Conservation (phyloP, 176 grass and related monocot species). For the Triticum dicoccoides region DNA sequence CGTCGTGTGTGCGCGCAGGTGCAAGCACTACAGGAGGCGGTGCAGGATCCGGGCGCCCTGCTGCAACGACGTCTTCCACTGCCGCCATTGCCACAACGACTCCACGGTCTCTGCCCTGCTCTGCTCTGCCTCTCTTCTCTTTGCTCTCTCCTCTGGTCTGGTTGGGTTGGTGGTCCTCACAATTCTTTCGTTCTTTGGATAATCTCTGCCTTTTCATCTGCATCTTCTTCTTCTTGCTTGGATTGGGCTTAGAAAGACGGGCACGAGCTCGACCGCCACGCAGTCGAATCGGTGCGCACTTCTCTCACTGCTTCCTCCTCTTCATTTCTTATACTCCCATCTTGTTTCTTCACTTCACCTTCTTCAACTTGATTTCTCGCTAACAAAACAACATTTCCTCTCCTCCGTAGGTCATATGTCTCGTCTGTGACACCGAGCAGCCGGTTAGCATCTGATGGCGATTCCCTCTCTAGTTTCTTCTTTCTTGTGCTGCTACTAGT, state of each 20-base stretch:
- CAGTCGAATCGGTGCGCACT: constrained; percentile 52
- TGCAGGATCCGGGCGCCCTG: constrained; percentile 87
- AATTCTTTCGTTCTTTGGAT: background rate
- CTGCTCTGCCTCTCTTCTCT: no score
- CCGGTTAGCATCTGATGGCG: constrained; percentile 34
- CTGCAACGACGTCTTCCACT: constrained; percentile 78
- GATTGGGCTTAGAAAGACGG: constrained; percentile 55
- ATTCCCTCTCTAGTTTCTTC: no score
- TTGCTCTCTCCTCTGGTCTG: background rate
- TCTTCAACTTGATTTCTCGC: background rate
- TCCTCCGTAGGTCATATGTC: constrained; percentile 60
- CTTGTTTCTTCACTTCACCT: no score
- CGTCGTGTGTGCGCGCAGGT: constrained; percentile 34
- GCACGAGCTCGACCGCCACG: constrained; percentile 70
- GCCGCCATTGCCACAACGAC: constrained; percentile 92
- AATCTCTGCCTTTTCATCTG: background rate
- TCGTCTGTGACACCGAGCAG: constrained; percentile 82
- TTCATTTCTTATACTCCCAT: no score
- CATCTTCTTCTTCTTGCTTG: background rate
- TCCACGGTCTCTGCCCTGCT: constrained; percentile 48
- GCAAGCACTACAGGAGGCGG: constrained; percentile 89
- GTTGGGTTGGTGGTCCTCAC: background rate
- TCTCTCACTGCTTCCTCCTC: no score
- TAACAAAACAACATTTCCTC: background rate
- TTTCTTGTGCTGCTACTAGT: no score